Base-by-base conservation (phyloP, 2,329 filamentous ascomycete genomes). In the Exophiala dermatitidis region DNA sequence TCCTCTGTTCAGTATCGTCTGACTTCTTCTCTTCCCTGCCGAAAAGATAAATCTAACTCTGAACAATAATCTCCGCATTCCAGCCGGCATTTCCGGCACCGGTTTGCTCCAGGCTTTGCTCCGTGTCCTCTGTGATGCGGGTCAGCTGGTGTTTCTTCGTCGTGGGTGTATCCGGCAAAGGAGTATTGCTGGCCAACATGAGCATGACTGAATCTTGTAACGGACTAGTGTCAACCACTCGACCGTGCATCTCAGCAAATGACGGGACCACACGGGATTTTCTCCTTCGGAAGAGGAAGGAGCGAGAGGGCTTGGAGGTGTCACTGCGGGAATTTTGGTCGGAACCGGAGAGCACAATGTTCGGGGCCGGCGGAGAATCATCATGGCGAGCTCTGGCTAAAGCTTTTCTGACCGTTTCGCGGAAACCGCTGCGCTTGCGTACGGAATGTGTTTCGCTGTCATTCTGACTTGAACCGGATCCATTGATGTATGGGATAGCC, bases 181-280 rank as follows among this genome's bases (percentile, higher is more conserved):
- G 58, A 32, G 58, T 60, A 26, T 60, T 60, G 12, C 44, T 53
- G n/a, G 58, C 58, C 9, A 60, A 31, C 55, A 60, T 55, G 28
- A 60, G 45, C 36, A 53, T 52, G 46, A 60, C 54, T 9, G 58
- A 60, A 34, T 60, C 58, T 43, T 60, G 55, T 12, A 60, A 46
- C 4, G 46, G 28, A 36, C 55, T 60, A 30, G 54, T 60, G 33
- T 57, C 55, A 41, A 60, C 49, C 12, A 60, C 34, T 37, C 46
- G 52, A 36, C 55, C 55, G 29, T 53, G 50, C 26, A 46, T 53
- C 44, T 58, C 55, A 9, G 53, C 46, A 33, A 58, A 58, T 4
- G 58, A 60, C 12, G 46, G 33, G 5, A 48, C 51, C 8, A 37
- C 19, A 9, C 42, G 51, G 6, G 51, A 52, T 33, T 52, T 42